Conservation (phyloP, 202 grass and related monocot genomes). For the Bolboschoenoplectus hybrid region DNA sequence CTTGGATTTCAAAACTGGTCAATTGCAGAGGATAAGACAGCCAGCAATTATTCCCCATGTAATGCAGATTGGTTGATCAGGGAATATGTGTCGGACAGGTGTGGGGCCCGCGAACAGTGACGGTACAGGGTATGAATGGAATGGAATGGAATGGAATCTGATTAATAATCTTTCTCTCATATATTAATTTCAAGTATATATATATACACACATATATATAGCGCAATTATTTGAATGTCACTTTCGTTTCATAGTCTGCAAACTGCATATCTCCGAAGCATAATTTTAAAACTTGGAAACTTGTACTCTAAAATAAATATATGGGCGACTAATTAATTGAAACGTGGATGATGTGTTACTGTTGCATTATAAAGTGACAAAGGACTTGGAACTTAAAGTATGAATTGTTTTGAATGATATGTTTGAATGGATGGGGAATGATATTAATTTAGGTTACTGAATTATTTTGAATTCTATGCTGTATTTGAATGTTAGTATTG, state of each 20-base stretch:
- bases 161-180: slow-evolving; percentile 30
- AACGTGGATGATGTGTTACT: background rate
- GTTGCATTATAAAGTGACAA: background rate
- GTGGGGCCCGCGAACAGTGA: background rate
- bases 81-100: slow-evolving; percentile 32
- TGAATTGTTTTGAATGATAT: background rate
- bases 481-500: too few relatives aligned
- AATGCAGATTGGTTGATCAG: slow-evolving; percentile 25
- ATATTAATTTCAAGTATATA: background rate
- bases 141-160: slow-evolving; percentile 70
- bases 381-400: background rate
- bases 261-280: slow-evolving; percentile 37
- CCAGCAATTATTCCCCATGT: slow-evolving; percentile 55
- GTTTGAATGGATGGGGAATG: too few relatives aligned
- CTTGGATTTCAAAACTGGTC: background rate
- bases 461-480: too few relatives aligned
- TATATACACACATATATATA: background rate
- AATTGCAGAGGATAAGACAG: slow-evolving; percentile 22
- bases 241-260: slow-evolving; percentile 44
- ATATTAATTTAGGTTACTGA: too few relatives aligned
- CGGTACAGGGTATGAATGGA: slow-evolving; percentile 41
- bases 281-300: background rate
- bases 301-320: background rate
- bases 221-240: slow-evolving; percentile 27
- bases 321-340: background rate